phyloP scores from a whole-genome alignment of 345 rosid genomes.

The Rhodamnia argentea region DNA sequence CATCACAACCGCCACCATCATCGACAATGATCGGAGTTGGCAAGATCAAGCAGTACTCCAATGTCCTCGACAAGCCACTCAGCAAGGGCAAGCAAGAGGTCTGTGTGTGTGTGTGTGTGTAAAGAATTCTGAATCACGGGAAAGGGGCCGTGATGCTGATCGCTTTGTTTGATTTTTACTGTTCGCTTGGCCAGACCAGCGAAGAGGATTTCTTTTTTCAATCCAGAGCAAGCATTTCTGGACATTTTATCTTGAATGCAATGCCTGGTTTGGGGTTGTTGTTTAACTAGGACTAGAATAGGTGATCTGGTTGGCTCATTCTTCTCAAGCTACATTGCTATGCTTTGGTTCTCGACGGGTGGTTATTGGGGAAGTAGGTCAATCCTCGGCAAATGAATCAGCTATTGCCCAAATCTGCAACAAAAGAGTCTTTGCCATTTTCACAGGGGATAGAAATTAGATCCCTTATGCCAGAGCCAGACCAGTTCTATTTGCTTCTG shows the following conservation, averaged over 20 bases:
- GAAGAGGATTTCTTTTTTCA: too few relatives aligned
- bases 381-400: neutral
- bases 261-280: neutral
- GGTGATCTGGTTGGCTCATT: neutral
- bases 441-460: neutral
- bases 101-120: too few relatives aligned
- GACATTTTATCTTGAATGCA: neutral
- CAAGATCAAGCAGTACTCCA: constrained; percentile 90
- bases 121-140: too few relatives aligned
- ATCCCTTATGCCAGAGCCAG: neutral
- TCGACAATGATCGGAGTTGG: constrained; percentile 76
- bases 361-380: neutral
- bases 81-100: constrained; percentile 99
- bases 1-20: neutral
- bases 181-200: too few relatives aligned
- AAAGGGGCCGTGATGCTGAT: too few relatives aligned
- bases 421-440: neutral
- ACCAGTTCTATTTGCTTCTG: neutral
- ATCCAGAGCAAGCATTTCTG: neutral
- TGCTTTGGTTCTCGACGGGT: neutral
- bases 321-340: neutral
- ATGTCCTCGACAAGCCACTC: constrained; percentile 92
- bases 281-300: neutral
- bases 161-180: too few relatives aligned
- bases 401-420: neutral